phyloP scores from a whole-genome alignment of 305 asterid genomes.

The Solanum hybrid region DNA sequence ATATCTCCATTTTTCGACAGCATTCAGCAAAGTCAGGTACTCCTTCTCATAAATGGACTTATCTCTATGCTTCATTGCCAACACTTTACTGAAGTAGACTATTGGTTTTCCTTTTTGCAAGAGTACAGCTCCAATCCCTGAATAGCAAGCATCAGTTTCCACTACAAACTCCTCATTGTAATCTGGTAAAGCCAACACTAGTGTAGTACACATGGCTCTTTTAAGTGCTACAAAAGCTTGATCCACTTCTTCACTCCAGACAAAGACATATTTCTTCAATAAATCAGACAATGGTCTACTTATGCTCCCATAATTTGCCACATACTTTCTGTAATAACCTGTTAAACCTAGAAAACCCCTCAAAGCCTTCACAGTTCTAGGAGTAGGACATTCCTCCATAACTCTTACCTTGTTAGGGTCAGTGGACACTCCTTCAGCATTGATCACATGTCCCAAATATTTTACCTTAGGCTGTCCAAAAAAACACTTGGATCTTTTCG shows the following conservation, averaged over 20 bases:
- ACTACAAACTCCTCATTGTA: neutral
- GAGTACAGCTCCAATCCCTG: neutral
- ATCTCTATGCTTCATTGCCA: neutral
- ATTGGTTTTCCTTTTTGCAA: neutral
- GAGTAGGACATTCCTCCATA: too few species aligned
- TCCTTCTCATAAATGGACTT: neutral
- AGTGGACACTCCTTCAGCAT: too few species aligned
- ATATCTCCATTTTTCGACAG: neutral
- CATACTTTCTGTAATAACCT: too few species aligned
- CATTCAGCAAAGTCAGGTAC: neutral
- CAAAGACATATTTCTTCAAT: too few species aligned
- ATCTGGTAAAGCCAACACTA: neutral
- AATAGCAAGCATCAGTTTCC: neutral
- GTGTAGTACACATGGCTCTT: neutral
- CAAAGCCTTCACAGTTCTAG: too few species aligned
- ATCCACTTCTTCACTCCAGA: too few species aligned
- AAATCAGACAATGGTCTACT: too few species aligned
- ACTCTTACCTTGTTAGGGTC: too few species aligned
- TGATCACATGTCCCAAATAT: too few species aligned
- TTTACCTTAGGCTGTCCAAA: neutral
- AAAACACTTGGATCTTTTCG: neutral
- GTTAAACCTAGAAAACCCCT: too few species aligned
- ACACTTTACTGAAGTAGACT: neutral
- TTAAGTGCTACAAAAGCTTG: neutral
- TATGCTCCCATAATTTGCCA: too few species aligned